Conservation (phyloP, 768 basidiomycete species). For the Psilocybe tampanensis region DNA sequence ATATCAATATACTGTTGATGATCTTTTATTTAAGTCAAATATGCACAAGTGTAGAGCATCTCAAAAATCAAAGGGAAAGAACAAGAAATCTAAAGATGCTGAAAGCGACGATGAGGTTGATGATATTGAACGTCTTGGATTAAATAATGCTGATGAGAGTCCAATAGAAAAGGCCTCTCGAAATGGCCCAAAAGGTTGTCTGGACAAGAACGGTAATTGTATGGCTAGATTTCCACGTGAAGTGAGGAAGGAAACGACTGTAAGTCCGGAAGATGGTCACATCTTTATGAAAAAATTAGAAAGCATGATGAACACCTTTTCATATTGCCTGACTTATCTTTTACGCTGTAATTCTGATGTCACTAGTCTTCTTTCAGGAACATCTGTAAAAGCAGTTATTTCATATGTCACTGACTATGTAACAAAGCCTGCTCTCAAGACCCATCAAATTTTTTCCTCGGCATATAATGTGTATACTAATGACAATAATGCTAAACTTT, state of each 20-base stretch:
- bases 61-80: too few species aligned
- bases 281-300: constrained; percentile 35
- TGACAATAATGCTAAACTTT: constrained; percentile 24
- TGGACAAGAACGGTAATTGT: constrained; percentile 33
- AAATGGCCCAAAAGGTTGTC: constrained; percentile 21
- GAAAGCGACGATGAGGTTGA: too few species aligned
- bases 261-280: constrained; percentile 30
- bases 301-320: constrained; percentile 37
- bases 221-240: constrained; percentile 36
- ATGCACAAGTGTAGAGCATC: constrained; percentile 26
- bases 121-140: too few species aligned
- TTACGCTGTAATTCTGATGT: constrained; percentile 42
- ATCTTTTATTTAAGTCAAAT: constrained; percentile 30
- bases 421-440: constrained; percentile 41
- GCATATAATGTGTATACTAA: constrained; percentile 26
- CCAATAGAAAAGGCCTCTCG: constrained; percentile 1
- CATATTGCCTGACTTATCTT: constrained; percentile 31
- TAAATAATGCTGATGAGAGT: too few species aligned
- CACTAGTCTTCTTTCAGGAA: constrained; percentile 39
- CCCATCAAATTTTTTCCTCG: constrained; percentile 37
- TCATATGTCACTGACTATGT: constrained; percentile 47
- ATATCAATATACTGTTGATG: constrained; percentile 25
- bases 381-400: constrained; percentile 38
- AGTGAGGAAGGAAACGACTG: constrained; percentile 15
- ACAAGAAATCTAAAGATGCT: too few species aligned